These are phyloP conservation scores for Arabis hirsuta DNA, from an alignment of 345 rosid genomes.

Conservation along the genomic window DNA sequence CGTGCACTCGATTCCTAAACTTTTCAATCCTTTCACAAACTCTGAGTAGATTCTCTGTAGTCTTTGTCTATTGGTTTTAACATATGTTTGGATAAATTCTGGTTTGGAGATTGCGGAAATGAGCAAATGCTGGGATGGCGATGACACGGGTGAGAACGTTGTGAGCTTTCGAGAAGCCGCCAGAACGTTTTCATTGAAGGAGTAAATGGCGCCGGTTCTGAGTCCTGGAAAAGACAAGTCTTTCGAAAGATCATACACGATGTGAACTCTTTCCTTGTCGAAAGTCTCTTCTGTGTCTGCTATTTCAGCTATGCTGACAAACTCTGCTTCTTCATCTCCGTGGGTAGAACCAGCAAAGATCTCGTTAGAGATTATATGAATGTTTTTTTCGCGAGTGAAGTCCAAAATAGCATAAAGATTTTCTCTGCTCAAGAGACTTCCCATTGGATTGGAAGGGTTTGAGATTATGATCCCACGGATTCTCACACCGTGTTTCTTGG, in stretches of 20 bases:
- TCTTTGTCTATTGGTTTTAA: slow-evolving; percentile 56
- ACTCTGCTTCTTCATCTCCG: slow-evolving; percentile 50
- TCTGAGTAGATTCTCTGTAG: slow-evolving; percentile 47
- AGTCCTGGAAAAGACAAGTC: slow-evolving; percentile 81
- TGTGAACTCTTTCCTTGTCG: slow-evolving; percentile 75
- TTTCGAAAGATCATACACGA: slow-evolving; percentile 71
- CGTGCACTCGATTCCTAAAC: slow-evolving; percentile 63
- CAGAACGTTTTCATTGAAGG: slow-evolving; percentile 61
- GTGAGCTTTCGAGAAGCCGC: slow-evolving; percentile 67
- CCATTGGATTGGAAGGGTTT: slow-evolving; percentile 81
- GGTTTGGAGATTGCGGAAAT: slow-evolving; percentile 65
- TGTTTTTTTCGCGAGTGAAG: slow-evolving; percentile 86
- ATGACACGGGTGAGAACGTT: slow-evolving; percentile 76
- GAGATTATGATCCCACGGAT: slow-evolving; percentile 80
- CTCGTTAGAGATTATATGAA: slow-evolving; percentile 80
- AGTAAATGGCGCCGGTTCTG: slow-evolving; percentile 64
- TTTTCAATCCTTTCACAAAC: slow-evolving; percentile 63
- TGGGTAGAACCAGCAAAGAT: slow-evolving; percentile 65
- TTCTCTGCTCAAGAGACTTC: slow-evolving; percentile 59
- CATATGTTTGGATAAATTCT: slow-evolving; percentile 50
- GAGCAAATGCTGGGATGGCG: slow-evolving; percentile 68
- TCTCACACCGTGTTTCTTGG: slow-evolving; percentile 84
- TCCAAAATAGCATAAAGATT: slow-evolving; percentile 71
- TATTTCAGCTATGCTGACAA: slow-evolving; percentile 81
- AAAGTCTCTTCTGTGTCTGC: slow-evolving; percentile 56